Evolutionary conservation across 2,329 filamentous ascomycete genomes (phyloP).

Genomic region (Mycocentrospora acerina): DNA sequence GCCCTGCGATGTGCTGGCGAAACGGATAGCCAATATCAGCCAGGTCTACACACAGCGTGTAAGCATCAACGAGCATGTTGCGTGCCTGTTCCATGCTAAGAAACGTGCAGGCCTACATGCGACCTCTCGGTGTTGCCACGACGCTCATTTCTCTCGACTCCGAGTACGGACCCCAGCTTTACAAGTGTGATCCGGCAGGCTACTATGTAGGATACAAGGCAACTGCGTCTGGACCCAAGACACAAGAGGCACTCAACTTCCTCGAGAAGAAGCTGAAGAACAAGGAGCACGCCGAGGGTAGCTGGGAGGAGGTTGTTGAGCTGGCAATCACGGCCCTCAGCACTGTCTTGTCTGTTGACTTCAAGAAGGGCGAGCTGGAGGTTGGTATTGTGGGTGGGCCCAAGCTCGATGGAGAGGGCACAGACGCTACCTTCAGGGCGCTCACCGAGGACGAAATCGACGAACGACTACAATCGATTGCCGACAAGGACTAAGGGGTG

Average conservation of each 20-base stretch:
- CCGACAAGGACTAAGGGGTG: constrained; percentile 84
- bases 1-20: constrained; percentile 95
- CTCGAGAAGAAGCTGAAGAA: constrained; percentile 99
- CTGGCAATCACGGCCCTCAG: constrained; percentile 92
- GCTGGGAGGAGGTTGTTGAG: constrained; percentile 97
- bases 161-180: constrained; percentile 90
- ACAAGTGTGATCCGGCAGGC: constrained; percentile 97
- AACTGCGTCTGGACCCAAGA: constrained; percentile 94
- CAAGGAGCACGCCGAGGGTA: constrained; percentile 90
- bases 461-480: constrained; percentile 94
- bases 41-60: constrained; percentile 99
- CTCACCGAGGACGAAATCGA: constrained; percentile 98
- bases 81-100: constrained; percentile 29
- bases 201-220: constrained; percentile 99
- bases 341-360: constrained; percentile 96
- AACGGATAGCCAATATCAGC: constrained; percentile 97
- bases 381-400: constrained; percentile 95
- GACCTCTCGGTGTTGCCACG: constrained; percentile 91
- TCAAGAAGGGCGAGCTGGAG: constrained; percentile 99
- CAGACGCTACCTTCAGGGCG: constrained; percentile 76
- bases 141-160: constrained; percentile 93
- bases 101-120: constrained; percentile 80
- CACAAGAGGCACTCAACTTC: constrained; percentile 97
- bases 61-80: constrained; percentile 33
- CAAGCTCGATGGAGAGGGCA: constrained; percentile 77